These are phyloP conservation scores for Candida taoyuanica DNA, from an alignment of 805 yeast species.

Conservation along the genomic window DNA sequence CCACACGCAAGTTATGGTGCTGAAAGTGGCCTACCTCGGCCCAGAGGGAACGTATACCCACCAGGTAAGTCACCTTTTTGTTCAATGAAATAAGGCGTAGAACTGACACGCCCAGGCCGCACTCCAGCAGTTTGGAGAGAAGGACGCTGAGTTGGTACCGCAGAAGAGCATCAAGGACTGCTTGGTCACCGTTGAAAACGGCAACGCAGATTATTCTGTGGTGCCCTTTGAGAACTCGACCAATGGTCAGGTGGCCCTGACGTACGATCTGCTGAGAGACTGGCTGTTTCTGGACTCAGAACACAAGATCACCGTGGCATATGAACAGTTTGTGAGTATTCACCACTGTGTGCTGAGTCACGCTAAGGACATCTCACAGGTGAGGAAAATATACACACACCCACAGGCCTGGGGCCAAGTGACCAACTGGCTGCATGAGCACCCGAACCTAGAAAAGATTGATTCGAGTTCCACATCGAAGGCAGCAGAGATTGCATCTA, in stretches of 20 bases:
- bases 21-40: conserved; percentile 71
- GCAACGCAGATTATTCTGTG: conserved; percentile 59
- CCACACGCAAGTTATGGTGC: not conserved
- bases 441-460: conserved; percentile 39
- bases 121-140: conserved; percentile 48
- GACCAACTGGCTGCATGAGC: conserved; percentile 44
- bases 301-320: conserved; percentile 39
- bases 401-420: conserved; percentile 99
- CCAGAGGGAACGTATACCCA: conserved; percentile 94
- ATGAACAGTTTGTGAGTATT: conserved; percentile 78
- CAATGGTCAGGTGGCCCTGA: conserved; percentile 86
- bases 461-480: conserved; percentile 79
- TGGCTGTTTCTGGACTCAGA: conserved; percentile 38
- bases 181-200: conserved; percentile 44
- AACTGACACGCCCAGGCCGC: conserved; percentile 41
- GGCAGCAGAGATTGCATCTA: conserved; percentile 66
- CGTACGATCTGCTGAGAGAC: conserved; percentile 77
- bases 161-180: conserved; percentile 46
- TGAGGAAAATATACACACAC: conserved; percentile 73
- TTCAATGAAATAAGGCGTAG: not conserved
- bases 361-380: conserved; percentile 38
- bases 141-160: conserved; percentile 21
- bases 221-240: conserved; percentile 94
- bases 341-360: conserved; percentile 67
- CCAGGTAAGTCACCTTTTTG: conserved; percentile 44